A percentile compares a stretch with the other conserved stretches of the same genome.
Conservation (phyloP, 2,329 filamentous ascomycete genomes). For the Beauveria rudraprayagi region DNA sequence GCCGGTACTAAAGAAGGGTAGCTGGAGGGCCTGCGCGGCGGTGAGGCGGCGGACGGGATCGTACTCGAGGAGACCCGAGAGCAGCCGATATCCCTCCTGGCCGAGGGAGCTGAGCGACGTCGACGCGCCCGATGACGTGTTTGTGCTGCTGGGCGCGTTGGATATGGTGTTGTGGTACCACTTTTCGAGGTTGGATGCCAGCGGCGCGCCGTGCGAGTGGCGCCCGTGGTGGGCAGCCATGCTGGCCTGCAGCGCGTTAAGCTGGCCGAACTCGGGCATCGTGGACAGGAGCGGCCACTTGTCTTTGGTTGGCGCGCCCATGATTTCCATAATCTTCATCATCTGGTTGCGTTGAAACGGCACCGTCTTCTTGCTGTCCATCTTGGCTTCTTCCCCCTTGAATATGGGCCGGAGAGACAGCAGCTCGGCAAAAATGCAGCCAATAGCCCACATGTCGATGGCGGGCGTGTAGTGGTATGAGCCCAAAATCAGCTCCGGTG, state of each 20-base stretch:
- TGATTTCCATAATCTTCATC: conserved; percentile 96
- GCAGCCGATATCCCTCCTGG: conserved; percentile 70
- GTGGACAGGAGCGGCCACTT: conserved; percentile 76
- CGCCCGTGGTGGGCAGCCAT: conserved; percentile 27
- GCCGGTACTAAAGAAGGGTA: conserved; percentile 76
- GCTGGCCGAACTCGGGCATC: conserved; percentile 80
- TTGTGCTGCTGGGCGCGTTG: conserved; percentile 40
- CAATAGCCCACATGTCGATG: conserved; percentile 95
- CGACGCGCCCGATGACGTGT: conserved; percentile 34
- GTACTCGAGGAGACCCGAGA: conserved; percentile 81
- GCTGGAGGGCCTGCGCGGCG: conserved; percentile 79
- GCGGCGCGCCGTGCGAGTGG: conserved; percentile 21
- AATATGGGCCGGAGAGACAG: conserved; percentile 89
- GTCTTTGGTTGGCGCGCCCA: conserved; percentile 83
- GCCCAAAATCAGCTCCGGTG: conserved; percentile 85
- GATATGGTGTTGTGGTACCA: conserved; percentile 70
- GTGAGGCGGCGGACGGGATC: conserved; percentile 84
- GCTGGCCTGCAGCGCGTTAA: conserved; percentile 48
- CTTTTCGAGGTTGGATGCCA: conserved; percentile 56
- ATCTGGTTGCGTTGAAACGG: conserved; percentile 98
- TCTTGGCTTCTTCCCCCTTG: conserved; percentile 97
- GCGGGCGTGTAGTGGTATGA: conserved; percentile 95
- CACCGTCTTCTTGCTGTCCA: conserved; percentile 96
- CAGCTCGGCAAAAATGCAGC: conserved; percentile 95
- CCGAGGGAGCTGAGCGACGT: conserved; percentile 53